Evolutionary conservation across 345 rosid species (phyloP).

Genomic region (Rhizophora mangle): DNA sequence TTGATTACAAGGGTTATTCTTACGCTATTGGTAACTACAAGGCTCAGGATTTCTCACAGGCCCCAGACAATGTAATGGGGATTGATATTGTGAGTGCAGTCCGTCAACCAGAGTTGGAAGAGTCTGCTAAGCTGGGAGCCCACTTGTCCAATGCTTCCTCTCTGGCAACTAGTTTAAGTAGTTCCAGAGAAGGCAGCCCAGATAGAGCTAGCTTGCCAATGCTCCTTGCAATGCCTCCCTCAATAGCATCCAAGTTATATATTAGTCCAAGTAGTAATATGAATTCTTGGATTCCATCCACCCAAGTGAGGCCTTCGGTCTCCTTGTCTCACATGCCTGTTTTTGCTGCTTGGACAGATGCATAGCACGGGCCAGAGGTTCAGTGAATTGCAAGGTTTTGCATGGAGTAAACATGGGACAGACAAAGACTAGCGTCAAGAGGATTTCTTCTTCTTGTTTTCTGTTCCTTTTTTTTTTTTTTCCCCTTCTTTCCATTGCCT

Average conservation of each 20-base stretch:
- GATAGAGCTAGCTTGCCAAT: slow-evolving; percentile 47
- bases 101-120: slow-evolving; percentile 31
- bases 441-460: not conserved
- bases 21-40: slow-evolving; percentile 19
- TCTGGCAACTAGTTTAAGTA: slow-evolving; percentile 46
- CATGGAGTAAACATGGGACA: slow-evolving; percentile 18
- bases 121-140: slow-evolving; percentile 32
- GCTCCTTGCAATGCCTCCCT: slow-evolving; percentile 45
- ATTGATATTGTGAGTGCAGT: slow-evolving; percentile 12
- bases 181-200: slow-evolving; percentile 59
- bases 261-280: slow-evolving; percentile 31
- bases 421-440: slow-evolving; percentile 10
- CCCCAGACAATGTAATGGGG: slow-evolving; percentile 27
- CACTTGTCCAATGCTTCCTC: slow-evolving; percentile 51
- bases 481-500: not conserved
- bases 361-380: slow-evolving; percentile 28
- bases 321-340: slow-evolving; percentile 63
- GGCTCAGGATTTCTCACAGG: slow-evolving; percentile 30
- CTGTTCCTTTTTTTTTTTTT: too few species aligned
- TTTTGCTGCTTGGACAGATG: slow-evolving; percentile 84
- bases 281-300: slow-evolving; percentile 55
- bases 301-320: slow-evolving; percentile 50
- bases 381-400: slow-evolving; percentile 9
- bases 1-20: slow-evolving; percentile 23
- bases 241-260: slow-evolving; percentile 42